Evolutionary conservation across 148 eudicot species (phyloP).

Genomic region (Rhododendron mucronatum): DNA sequence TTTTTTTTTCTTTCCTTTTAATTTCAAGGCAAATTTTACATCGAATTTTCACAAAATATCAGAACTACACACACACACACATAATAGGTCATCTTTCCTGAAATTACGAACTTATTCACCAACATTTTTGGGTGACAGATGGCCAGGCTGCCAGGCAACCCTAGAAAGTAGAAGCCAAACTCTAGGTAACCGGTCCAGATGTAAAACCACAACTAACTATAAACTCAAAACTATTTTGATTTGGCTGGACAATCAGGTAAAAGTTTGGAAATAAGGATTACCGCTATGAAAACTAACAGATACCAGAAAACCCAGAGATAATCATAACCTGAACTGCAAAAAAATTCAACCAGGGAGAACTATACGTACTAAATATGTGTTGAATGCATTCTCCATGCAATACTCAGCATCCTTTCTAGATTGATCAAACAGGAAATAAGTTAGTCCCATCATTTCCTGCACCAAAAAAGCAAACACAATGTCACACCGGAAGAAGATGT

Average conservation of each 20-base stretch:
- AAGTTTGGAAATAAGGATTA: neutral
- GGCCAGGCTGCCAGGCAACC: neutral
- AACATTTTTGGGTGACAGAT: neutral
- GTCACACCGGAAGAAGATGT: neutral
- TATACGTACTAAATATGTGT: conserved; percentile 62
- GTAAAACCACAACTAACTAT: neutral
- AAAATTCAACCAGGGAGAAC: conserved; percentile 8
- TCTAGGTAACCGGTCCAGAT: neutral
- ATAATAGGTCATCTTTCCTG: neutral
- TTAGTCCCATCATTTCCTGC: conserved; percentile 96
- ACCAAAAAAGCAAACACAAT: conserved; percentile 6
- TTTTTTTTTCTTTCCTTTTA: neutral
- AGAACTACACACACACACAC: neutral
- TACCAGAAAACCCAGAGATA: neutral
- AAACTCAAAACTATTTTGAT: neutral
- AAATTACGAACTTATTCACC: neutral
- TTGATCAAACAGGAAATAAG: conserved; percentile 88
- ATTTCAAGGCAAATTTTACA: neutral
- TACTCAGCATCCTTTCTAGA: conserved; percentile 90
- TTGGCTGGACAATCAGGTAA: neutral
- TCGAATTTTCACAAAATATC: neutral
- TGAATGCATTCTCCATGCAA: conserved; percentile 95
- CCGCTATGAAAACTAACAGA: neutral
- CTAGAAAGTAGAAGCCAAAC: neutral
- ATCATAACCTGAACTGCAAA: neutral